Evolutionary conservation across 805 yeast genomes (phyloP).

Genomic region (Kuraishia cidri): DNA sequence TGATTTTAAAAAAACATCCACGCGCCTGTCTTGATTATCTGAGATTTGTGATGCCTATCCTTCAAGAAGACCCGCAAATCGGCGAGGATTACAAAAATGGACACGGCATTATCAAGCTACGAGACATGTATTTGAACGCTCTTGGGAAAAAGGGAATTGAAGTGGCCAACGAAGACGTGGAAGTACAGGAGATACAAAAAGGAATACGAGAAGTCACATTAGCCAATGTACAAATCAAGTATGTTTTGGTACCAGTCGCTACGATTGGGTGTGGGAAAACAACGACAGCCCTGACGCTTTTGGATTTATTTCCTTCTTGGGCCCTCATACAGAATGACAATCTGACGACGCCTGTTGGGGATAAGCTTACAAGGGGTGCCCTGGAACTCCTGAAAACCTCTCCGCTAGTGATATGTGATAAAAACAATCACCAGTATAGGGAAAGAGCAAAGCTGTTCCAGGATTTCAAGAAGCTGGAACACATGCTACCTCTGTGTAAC

Average conservation of each 20-base stretch:
- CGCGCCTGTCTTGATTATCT: constrained; percentile 60
- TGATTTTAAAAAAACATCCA: constrained; percentile 40
- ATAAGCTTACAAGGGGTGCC: constrained; percentile 38
- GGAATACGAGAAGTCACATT: constrained; percentile 11
- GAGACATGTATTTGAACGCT: constrained; percentile 53
- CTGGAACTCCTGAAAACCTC: constrained; percentile 28
- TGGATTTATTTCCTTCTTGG: constrained; percentile 50
- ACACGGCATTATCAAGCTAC: constrained; percentile 64
- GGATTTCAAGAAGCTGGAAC: constrained; percentile 34
- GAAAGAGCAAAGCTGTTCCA: constrained; percentile 65
- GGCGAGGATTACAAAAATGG: constrained; percentile 39
- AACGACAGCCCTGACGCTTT: constrained; percentile 59
- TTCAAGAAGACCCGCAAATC: constrained; percentile 38
- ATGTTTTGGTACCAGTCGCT: constrained; percentile 72
- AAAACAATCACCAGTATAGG: constrained; percentile 68
- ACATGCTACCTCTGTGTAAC: constrained; percentile 31
- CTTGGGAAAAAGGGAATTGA: constrained; percentile 52
- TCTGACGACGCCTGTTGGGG: constrained; percentile 37
- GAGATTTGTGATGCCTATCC: constrained; percentile 49
- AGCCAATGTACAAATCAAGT: constrained; percentile 27
- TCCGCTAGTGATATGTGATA: constrained; percentile 61
- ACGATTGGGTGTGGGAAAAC: constrained; percentile 96
- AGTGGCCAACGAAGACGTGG: constrained; percentile 27
- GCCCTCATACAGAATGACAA: constrained; percentile 80
- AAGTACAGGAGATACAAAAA: constrained; percentile 18